These are phyloP conservation scores for Cordyceps javanica DNA, from an alignment of 2,329 filamentous ascomycete species.

Conservation along the genomic window DNA sequence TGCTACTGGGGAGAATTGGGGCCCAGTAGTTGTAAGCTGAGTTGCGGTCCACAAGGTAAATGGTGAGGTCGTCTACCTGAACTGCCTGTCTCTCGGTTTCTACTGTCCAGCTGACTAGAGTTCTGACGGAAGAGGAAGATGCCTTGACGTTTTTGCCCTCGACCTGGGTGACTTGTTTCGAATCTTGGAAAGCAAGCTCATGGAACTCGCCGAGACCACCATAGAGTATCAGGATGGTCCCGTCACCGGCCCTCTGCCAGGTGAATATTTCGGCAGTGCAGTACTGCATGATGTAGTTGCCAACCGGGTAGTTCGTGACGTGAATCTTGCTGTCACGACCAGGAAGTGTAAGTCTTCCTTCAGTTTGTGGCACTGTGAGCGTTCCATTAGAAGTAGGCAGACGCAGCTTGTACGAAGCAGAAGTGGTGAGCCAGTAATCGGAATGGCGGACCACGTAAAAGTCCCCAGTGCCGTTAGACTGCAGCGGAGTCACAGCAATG, in stretches of 20 bases:
- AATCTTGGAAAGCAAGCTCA: constrained; percentile 44
- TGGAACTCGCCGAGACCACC: constrained; percentile 53
- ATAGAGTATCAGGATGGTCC: constrained; percentile 55
- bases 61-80: not conserved
- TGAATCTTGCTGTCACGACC: constrained; percentile 58
- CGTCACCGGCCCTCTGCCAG: constrained; percentile 54
- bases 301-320: constrained; percentile 57
- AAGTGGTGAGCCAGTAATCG: constrained; percentile 49
- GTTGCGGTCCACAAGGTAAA: constrained; percentile 40
- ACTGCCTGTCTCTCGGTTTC: not conserved
- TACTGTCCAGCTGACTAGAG: constrained; percentile 9
- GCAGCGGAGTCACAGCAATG: constrained; percentile 54
- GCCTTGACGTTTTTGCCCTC: not conserved
- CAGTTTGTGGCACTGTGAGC: constrained; percentile 49
- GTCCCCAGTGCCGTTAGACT: constrained; percentile 40
- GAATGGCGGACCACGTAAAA: constrained; percentile 59
- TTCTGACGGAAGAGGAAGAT: not conserved
- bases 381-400: constrained; percentile 49
- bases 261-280: constrained; percentile 62
- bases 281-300: constrained; percentile 52
- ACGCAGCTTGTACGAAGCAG: constrained; percentile 54
- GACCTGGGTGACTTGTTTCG: constrained; percentile 5
- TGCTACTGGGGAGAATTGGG: constrained; percentile 37
- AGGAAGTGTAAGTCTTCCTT: constrained; percentile 46
- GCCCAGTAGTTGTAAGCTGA: constrained; percentile 61